Evolutionary conservation across 495 filamentous ascomycete species (phyloP), one percentile per base, ranked within the genome.

Genomic region (Chaetomium tenue): DNA sequence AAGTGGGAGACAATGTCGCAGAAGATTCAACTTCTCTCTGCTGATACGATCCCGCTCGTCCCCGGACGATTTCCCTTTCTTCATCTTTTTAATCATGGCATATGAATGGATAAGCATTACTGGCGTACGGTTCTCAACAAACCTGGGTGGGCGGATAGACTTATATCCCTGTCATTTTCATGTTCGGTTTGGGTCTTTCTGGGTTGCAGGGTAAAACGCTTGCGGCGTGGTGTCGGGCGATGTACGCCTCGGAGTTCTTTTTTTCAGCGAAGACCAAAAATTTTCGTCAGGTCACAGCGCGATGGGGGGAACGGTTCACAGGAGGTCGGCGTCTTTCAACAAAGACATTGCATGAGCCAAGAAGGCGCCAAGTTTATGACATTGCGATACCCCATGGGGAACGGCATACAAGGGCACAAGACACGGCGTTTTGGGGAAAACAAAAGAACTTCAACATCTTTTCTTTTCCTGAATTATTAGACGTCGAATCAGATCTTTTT

Each of bases 361-460:
- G 65, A 64, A 67, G 68, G 72, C 66, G 50, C 67, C 68, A 57
- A 66, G 58, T 69, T 71, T 65, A 72, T 67, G 65, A 71, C 60
- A 60, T 68, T 74, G 70, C 69, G 73, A 74, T 74, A 75, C 73
- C 70, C 72, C 61, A 68, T 64, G 58, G 68, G 73, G 66, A 68
- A 73, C 71, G 69, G 67, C 71, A 77, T 74, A 66, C 63, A 58
- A 68, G 63, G 67, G 68, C 63, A 69, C 54, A 66, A 70, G 65
- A 64, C 70, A 75, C 70, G 75, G 75, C 74, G 75, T 77, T 76
- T 69, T 64, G 71, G 71, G 75, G 69, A 76, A 75, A 75, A 71
- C 66, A 74, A 77, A 77, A 77, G 75, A 77, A 75, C 63, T 77
- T 77, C 75, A 77, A 77, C 75, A 74, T 77, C 75, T 77, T 77